Conservation (phyloP, 23 red algal genomes). For the Porphyridium purpureum region DNA sequence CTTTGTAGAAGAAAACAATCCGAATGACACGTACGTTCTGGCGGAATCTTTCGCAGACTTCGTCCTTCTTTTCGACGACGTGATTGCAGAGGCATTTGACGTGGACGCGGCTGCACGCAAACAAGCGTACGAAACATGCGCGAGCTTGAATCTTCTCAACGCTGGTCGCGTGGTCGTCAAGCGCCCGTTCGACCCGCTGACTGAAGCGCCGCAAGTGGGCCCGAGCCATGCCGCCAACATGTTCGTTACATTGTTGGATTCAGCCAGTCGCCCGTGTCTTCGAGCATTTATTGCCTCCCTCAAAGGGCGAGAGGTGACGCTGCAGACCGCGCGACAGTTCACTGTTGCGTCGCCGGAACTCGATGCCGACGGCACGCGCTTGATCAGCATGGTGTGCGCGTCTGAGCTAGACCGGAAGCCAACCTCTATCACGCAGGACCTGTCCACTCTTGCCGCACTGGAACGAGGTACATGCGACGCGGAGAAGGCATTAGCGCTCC, state of each 20-base stretch:
- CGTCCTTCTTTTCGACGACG: constrained; percentile 4
- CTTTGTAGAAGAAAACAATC: constrained; percentile 67
- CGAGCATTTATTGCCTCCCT: too few species aligned
- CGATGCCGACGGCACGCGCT: too few species aligned
- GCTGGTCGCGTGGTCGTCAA: constrained; percentile 20
- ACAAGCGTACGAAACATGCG: too few species aligned
- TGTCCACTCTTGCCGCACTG: constrained; percentile 3
- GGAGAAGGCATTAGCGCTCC: constrained; percentile 18
- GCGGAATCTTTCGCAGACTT: constrained; percentile 15
- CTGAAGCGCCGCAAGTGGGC: constrained; percentile 8
- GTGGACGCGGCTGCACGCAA: constrained; percentile 3
- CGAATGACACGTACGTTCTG: constrained; percentile 38
- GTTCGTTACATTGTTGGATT: too few species aligned
- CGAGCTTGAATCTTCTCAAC: too few species aligned
- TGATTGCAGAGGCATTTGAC: constrained; percentile 18
- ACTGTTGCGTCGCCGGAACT: too few species aligned
- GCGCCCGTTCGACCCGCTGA: constrained; percentile 2
- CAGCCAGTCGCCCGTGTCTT: too few species aligned
- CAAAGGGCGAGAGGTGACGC: too few species aligned
- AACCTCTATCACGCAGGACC: constrained; percentile 41
- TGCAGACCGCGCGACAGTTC: too few species aligned
- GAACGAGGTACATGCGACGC: not conserved
- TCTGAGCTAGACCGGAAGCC: constrained; percentile 24
- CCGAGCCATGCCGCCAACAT: constrained; percentile 13
- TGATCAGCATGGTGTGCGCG: too few species aligned